Conservation (phyloP, 768 basidiomycete genomes). For the Gautieria morchelliformis region DNA sequence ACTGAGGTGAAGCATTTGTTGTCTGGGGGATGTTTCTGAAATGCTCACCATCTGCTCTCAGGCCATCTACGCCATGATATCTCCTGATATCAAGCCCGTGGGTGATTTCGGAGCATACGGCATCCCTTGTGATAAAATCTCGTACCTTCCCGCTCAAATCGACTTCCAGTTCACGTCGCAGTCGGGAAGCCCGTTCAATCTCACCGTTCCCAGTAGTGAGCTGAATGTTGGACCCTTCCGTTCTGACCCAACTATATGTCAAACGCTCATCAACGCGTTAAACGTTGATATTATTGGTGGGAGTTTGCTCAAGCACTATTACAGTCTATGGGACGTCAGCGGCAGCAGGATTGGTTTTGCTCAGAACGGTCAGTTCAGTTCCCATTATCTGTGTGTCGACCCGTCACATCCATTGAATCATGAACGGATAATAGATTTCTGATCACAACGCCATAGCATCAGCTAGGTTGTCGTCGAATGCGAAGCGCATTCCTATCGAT, state of each 20-base stretch:
- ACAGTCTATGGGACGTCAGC: slow-evolving; percentile 22
- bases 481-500: too few species aligned
- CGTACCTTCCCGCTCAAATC: slow-evolving; percentile 41
- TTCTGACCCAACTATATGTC: slow-evolving; percentile 39
- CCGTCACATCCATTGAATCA: neutral
- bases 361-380: slow-evolving; percentile 25
- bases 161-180: slow-evolving; percentile 45
- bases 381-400: neutral
- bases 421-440: too few species aligned
- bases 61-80: slow-evolving; percentile 50
- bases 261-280: slow-evolving; percentile 52
- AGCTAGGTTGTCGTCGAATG: too few species aligned
- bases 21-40: slow-evolving; percentile 17
- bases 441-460: too few species aligned
- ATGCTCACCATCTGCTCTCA: slow-evolving; percentile 12
- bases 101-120: slow-evolving; percentile 41
- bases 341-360: slow-evolving; percentile 43
- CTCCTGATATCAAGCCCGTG: slow-evolving; percentile 43
- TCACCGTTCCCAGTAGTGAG: slow-evolving; percentile 48
- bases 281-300: slow-evolving; percentile 45
- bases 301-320: slow-evolving; percentile 47
- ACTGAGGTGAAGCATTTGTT: slow-evolving; percentile 29
- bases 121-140: slow-evolving; percentile 40
- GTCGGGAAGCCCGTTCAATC: slow-evolving; percentile 37
- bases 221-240: slow-evolving; percentile 49